Evolutionary conservation across 192 early-diverging fungal genomes (phyloP).

Genomic region (Coemansia reversa): DNA sequence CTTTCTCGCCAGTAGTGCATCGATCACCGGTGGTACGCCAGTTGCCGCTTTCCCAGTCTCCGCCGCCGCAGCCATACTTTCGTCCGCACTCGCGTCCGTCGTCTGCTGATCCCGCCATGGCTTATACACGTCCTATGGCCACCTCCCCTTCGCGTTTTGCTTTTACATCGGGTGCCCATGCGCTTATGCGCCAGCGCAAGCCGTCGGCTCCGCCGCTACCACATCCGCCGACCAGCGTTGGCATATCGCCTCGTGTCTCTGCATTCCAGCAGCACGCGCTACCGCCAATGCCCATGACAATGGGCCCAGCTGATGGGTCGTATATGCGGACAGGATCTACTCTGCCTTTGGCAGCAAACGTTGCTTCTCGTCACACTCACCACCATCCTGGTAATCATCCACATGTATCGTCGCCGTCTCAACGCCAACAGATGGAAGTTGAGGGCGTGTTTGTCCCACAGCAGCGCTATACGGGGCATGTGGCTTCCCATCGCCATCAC

Average conservation of each 20-base stretch:
- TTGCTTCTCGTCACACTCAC: background rate
- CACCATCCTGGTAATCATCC: background rate
- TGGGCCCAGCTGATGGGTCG: no score
- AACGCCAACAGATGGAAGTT: no score
- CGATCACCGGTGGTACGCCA: constrained; percentile 9
- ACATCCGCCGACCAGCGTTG: constrained; percentile 5
- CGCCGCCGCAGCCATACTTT: constrained; percentile 10
- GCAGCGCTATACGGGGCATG: no score
- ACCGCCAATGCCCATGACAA: no score
- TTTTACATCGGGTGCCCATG: no score
- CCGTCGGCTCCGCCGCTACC: constrained; percentile 29
- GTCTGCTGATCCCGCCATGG: constrained; percentile 22
- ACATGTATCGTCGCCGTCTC: constrained; percentile 7
- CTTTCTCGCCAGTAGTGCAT: constrained; percentile 26
- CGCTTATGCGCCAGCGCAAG: constrained; percentile 18
- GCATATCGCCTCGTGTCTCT: background rate
- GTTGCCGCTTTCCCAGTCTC: background rate
- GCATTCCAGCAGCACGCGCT: background rate
- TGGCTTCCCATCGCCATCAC: no score
- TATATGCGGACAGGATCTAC: no score
- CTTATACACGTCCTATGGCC: background rate
- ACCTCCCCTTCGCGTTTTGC: no score
- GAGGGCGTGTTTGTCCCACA: no score
- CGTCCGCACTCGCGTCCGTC: constrained; percentile 26
- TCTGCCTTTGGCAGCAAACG: background rate